A percentile compares a stretch with the other conserved stretches of the same genome.
These are phyloP conservation scores for Hypsizygus ulmarius DNA, from an alignment of 1,284 basidiomycete genomes.

Conservation along the genomic window DNA sequence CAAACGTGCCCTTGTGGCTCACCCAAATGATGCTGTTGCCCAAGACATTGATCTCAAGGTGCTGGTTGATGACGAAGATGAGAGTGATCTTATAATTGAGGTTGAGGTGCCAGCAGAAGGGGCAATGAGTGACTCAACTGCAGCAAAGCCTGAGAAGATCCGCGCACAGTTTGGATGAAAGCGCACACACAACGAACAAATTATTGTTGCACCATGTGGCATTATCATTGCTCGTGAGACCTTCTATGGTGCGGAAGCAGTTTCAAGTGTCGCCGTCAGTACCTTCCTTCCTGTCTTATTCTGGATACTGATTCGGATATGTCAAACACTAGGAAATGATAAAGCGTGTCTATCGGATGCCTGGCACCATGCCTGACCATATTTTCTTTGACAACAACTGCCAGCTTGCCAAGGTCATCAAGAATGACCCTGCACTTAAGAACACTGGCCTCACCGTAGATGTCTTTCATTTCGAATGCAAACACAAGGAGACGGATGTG, in stretches of 20 bases:
- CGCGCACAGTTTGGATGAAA: constrained; percentile 28
- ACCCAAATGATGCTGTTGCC: constrained; percentile 13
- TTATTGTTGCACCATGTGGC: constrained; percentile 26
- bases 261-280: constrained; percentile 24
- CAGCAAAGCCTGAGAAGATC: constrained; percentile 4
- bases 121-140: too few species aligned
- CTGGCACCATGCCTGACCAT: constrained; percentile 23
- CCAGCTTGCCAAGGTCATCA: constrained; percentile 14
- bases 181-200: constrained; percentile 35
- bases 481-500: constrained; percentile 29
- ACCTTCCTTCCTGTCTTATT: neutral
- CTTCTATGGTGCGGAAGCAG: constrained; percentile 30
- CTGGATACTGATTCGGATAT: neutral
- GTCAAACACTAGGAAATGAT: constrained; percentile 9
- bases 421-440: constrained; percentile 22
- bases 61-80: too few species aligned
- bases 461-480: constrained; percentile 37
- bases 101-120: too few species aligned
- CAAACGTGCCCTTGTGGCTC: constrained; percentile 15
- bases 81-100: too few species aligned
- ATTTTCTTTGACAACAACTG: constrained; percentile 36
- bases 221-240: constrained; percentile 29
- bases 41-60: neutral
- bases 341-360: constrained; percentile 17
- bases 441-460: constrained; percentile 30